phyloP scores from a whole-genome alignment of 2,329 filamentous ascomycete species.

The Penicillium sp. region DNA sequence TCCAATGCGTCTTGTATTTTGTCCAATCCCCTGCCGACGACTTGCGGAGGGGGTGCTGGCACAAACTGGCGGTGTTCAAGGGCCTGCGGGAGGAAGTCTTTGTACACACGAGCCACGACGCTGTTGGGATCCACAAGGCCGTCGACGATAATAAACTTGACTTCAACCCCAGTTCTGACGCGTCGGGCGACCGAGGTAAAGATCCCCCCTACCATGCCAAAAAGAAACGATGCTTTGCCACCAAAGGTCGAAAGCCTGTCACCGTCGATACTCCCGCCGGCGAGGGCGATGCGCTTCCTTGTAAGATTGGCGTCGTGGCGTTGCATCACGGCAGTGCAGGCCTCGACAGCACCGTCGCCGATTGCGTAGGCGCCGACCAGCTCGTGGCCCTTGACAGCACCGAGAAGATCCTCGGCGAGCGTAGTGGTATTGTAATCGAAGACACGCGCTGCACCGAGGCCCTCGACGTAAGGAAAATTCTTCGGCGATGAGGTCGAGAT shows the following conservation, averaged over 20 bases:
- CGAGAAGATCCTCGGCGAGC: slow-evolving; percentile 17
- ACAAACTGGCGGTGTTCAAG: slow-evolving; percentile 33
- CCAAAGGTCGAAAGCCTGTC: background rate
- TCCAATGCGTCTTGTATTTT: slow-evolving; percentile 50
- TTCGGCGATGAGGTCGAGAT: slow-evolving; percentile 44
- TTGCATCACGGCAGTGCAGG: slow-evolving; percentile 3
- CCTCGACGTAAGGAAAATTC: slow-evolving; percentile 51
- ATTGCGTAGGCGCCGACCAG: slow-evolving; percentile 21
- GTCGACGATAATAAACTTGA: slow-evolving; percentile 6
- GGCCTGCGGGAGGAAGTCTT: background rate
- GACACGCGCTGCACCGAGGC: slow-evolving; percentile 49
- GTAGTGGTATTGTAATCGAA: slow-evolving; percentile 49
- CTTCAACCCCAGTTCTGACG: background rate
- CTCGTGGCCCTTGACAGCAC: slow-evolving; percentile 18
- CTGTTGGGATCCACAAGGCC: slow-evolving; percentile 1
- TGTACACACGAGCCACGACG: background rate
- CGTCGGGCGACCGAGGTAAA: background rate
- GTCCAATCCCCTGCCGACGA: slow-evolving; percentile 51
- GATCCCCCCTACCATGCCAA: background rate
- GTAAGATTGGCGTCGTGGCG: background rate
- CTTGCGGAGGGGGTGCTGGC: slow-evolving; percentile 45
- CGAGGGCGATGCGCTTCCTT: slow-evolving; percentile 4
- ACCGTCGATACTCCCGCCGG: background rate
- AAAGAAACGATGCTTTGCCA: background rate
- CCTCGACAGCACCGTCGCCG: background rate